Percentiles rank a stretch among this genome's conserved stretches.
phyloP scores from a whole-genome alignment of 306 rosid genomes.

The Malus domestica region ASM211411v1 NC_041801.1:37214001-37214500 shows the following conservation, averaged over 20 bases:
- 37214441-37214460: too few species aligned
- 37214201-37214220: background rate
- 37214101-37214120: background rate
- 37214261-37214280: conserved; percentile 77
- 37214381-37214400: too few species aligned
- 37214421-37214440: too few species aligned
- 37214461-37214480: too few species aligned
- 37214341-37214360: conserved; percentile 38
- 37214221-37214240: conserved; percentile 61
- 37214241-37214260: conserved; percentile 92
- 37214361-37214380: too few species aligned
- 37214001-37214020: background rate
- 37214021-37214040: background rate
- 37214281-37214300: conserved; percentile 84
- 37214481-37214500: too few species aligned
- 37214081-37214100: background rate
- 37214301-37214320: conserved; percentile 80
- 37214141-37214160: conserved; percentile 38
- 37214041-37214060: background rate
- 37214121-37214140: conserved; percentile 5
- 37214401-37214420: background rate
- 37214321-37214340: conserved; percentile 85
- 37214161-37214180: conserved; percentile 1
- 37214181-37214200: background rate
- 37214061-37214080: background rate